Percentiles rank a stretch among this genome's conserved stretches.
These are phyloP conservation scores for Trichoderma endophyticum DNA, from an alignment of 2,329 filamentous ascomycete genomes.

Conservation along the genomic window DNA sequence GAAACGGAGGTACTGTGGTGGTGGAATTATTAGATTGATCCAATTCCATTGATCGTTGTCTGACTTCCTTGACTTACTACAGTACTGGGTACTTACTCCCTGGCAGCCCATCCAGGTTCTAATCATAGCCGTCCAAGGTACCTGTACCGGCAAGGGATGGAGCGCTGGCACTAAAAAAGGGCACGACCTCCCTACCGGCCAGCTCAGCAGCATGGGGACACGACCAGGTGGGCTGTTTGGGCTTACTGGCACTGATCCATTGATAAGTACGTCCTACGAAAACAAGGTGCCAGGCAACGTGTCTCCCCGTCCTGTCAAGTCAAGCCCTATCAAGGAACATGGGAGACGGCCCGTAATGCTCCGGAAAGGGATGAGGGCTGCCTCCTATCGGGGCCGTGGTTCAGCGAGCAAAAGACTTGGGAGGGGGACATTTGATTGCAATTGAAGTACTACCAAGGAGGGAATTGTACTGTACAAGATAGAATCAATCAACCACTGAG, in stretches of 20 bases:
- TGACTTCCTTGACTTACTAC: background rate
- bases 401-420: background rate
- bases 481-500: background rate
- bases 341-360: background rate
- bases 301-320: background rate
- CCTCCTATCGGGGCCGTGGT: constrained; percentile 2
- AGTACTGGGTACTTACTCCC: background rate
- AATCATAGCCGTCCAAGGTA: background rate
- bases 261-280: background rate
- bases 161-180: constrained; percentile 5
- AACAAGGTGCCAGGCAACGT: constrained; percentile 1
- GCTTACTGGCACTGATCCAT: constrained; percentile 1
- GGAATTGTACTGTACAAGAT: background rate
- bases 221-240: constrained; percentile 1
- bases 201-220: constrained; percentile 9
- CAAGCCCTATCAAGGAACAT: background rate
- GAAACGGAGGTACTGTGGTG: background rate
- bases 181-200: constrained; percentile 3
- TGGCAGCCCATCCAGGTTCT: background rate
- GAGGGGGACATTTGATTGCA: background rate
- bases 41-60: background rate
- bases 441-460: background rate
- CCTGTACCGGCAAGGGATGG: background rate
- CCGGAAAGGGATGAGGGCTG: constrained; percentile 9
- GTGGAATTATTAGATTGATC: background rate